Evolutionary conservation across 306 rosid species (phyloP).

Genomic region (Corylus americana): DNA sequence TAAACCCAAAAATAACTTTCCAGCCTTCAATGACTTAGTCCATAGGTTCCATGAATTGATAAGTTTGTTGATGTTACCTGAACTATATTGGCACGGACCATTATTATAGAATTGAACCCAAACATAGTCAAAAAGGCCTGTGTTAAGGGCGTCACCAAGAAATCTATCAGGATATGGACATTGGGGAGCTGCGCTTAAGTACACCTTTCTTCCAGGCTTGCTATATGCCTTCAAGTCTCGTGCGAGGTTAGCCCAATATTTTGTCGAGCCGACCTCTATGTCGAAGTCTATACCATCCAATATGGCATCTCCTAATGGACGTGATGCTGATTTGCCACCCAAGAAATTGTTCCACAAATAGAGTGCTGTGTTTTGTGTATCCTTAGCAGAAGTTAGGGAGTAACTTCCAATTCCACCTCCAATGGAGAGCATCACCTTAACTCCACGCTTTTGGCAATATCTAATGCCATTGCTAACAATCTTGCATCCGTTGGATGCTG

Average conservation of each 20-base stretch:
- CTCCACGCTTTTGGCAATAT: conserved; percentile 45
- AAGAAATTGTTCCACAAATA: conserved; percentile 59
- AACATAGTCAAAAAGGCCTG: conserved; percentile 48
- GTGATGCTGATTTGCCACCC: conserved; percentile 37
- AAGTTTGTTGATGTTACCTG: conserved; percentile 7
- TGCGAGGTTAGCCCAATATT: conserved; percentile 35
- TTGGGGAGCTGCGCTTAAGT: conserved; percentile 54
- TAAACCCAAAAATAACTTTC: conserved; percentile 19
- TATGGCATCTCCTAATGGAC: conserved; percentile 48
- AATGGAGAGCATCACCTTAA: conserved; percentile 52
- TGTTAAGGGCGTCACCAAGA: conserved; percentile 28
- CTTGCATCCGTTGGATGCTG: conserved; percentile 32
- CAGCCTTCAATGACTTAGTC: background rate
- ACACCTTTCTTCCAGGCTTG: conserved; percentile 22
- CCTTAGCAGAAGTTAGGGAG: conserved; percentile 42
- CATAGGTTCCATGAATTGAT: conserved; percentile 31
- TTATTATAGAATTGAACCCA: conserved; percentile 68
- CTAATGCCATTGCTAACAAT: conserved; percentile 28
- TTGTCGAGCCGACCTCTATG: conserved; percentile 32
- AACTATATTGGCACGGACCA: conserved; percentile 37
- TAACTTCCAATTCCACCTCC: conserved; percentile 47
- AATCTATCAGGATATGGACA: conserved; percentile 53
- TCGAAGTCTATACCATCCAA: conserved; percentile 65
- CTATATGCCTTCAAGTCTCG: conserved; percentile 22
- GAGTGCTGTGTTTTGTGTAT: conserved; percentile 42